Base-by-base conservation (phyloP, 1,284 basidiomycete genomes). In the Ceratobasidium sp. region DNA sequence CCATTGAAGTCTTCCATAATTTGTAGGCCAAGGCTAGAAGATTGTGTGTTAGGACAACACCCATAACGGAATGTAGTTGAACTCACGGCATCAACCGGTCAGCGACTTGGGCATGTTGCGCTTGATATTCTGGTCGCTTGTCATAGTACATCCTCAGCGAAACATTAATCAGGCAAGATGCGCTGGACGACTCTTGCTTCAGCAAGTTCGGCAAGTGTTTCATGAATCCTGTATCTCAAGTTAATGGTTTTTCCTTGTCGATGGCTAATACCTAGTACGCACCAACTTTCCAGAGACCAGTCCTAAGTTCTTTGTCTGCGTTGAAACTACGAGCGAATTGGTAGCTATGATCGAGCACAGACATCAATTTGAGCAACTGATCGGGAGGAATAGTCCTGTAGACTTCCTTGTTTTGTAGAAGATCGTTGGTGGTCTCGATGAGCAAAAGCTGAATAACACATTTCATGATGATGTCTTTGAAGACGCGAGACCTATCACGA, bases 401-500 rank as follows among this genome's bases (percentile, higher is more conserved):
- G 67, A 99, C 95, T 69, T 94, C 91, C 80, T 95, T 89, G 83
- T 97, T 98, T 79, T 96, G 94, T 50, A 99, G 89, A 17, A 99
- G 89, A 82, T 99, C 98, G 83, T 97, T 96, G 7, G 96, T 97
- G 23, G 96, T 99, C 86, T 99, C 98, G 82, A 99, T 99, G 61
- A 99, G 90, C 73, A 99, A 88, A 23, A 99, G 87, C 83, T 99
- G 98, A 46, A 99, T 90, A 40, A 99, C 98, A 84, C 98, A 99
- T 93, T 99, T 99, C 82, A 99, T 96, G 81, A 99, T 99, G 85
- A 99, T 99, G 85, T 99, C 97, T 84, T 97, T 96, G 91, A 99
- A 99, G 73, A 96, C 92, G 50, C 94, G 91, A 28, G 96, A 92
- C 78, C 98, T 92, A 81, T 96, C 95, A 28, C 70, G 70, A 13